These are phyloP conservation scores for Begonia fuchsioides DNA, from an alignment of 306 rosid genomes.

Conservation along the genomic window DNA sequence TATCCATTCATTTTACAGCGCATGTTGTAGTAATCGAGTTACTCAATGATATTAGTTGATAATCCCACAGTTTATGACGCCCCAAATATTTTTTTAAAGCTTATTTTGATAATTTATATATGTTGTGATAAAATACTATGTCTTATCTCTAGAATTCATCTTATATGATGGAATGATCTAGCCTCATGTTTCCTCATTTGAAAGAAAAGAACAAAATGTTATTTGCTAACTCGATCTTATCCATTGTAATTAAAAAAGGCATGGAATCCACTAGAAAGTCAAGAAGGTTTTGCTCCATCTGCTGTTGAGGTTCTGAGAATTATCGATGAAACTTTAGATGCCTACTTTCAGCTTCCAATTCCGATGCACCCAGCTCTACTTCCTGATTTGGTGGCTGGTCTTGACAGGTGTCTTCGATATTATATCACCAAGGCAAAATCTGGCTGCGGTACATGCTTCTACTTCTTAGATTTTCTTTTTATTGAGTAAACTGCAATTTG, in stretches of 20 bases:
- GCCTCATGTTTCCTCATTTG: no score
- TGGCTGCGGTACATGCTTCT: conserved; percentile 58
- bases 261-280: conserved; percentile 58
- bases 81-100: no score
- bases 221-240: conserved; percentile 16
- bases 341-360: conserved; percentile 89
- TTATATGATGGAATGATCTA: no score
- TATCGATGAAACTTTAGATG: conserved; percentile 78
- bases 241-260: conserved; percentile 27
- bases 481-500: no score
- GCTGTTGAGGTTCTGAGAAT: conserved; percentile 84
- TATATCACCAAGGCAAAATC: conserved; percentile 67
- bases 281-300: conserved; percentile 83
- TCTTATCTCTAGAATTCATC: no score
- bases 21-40: no score
- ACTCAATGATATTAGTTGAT: no score
- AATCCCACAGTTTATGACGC: no score
- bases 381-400: conserved; percentile 85
- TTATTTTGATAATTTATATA: no score
- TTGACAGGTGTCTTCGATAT: conserved; percentile 84
- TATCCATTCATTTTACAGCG: no score
- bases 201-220: background rate
- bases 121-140: no score
- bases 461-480: no score
- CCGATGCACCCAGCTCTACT: conserved; percentile 93